phyloP scores from a whole-genome alignment of 2,329 filamentous ascomycete genomes.

The Curvularia eragrostidis region DNA sequence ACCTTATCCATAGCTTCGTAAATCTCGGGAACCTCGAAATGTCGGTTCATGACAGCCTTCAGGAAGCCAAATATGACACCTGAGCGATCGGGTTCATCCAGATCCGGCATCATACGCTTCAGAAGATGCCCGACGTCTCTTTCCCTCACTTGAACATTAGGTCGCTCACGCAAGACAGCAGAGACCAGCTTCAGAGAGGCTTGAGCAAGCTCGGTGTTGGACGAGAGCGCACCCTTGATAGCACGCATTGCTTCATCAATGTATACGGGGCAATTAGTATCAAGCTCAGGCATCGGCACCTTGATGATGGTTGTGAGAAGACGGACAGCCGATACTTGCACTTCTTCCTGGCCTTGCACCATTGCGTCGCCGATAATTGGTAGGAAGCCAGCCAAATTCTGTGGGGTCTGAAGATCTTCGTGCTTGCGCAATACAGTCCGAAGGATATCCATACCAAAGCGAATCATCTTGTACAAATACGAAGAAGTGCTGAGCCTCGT shows the following conservation, averaged over 20 bases:
- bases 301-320: slow-evolving; percentile 85
- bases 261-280: slow-evolving; percentile 77
- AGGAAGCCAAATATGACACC: slow-evolving; percentile 95
- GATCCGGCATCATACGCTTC: slow-evolving; percentile 80
- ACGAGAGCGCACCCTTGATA: slow-evolving; percentile 77
- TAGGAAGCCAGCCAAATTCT: slow-evolving; percentile 84
- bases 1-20: slow-evolving; percentile 88
- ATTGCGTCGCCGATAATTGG: slow-evolving; percentile 88
- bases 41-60: slow-evolving; percentile 82
- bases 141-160: slow-evolving; percentile 77
- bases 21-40: slow-evolving; percentile 82
- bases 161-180: slow-evolving; percentile 81
- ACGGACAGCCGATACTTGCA: slow-evolving; percentile 86
- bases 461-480: slow-evolving; percentile 84
- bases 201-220: slow-evolving; percentile 83
- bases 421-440: slow-evolving; percentile 87
- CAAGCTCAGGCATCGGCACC: slow-evolving; percentile 75
- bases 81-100: slow-evolving; percentile 90
- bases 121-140: slow-evolving; percentile 83
- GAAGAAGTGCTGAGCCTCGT: slow-evolving; percentile 76
- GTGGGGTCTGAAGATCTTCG: slow-evolving; percentile 76
- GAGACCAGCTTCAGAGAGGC: slow-evolving; percentile 88
- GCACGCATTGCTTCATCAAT: slow-evolving; percentile 83
- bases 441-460: slow-evolving; percentile 87
- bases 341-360: slow-evolving; percentile 84